These are phyloP conservation scores for Backusella parvicylindrica DNA, from an alignment of 192 early-diverging fungal genomes.

Conservation along the genomic window DNA sequence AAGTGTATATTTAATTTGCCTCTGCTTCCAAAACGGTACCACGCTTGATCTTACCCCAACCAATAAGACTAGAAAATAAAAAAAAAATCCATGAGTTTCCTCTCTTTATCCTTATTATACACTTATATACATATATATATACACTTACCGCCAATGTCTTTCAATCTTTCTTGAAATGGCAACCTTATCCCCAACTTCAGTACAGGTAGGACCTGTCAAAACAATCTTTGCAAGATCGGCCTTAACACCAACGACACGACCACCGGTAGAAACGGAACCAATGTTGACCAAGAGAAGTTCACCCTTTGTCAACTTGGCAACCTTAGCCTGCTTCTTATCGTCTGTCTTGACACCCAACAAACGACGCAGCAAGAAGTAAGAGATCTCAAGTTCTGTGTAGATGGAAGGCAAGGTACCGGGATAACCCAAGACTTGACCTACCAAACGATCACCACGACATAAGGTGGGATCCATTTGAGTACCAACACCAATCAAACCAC, in stretches of 20 bases:
- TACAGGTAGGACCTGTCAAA: conserved; percentile 88
- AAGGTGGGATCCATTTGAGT: conserved; percentile 94
- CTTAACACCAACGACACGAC: conserved; percentile 92
- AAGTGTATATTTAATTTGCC: conserved; percentile 24
- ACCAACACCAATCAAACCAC: conserved; percentile 97
- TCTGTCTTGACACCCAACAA: conserved; percentile 96
- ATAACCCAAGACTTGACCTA: conserved; percentile 91
- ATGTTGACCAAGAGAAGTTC: conserved; percentile 97
- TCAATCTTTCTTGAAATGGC: conserved; percentile 94
- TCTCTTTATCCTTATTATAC: background rate
- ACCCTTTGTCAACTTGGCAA: conserved; percentile 87
- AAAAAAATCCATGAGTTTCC: background rate
- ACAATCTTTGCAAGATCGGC: conserved; percentile 92
- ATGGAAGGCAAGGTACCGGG: conserved; percentile 92
- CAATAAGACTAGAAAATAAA: conserved; percentile 75
- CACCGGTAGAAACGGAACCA: conserved; percentile 92
- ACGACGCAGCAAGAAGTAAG: conserved; percentile 94
- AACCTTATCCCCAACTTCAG: conserved; percentile 94
- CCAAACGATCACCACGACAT: conserved; percentile 93
- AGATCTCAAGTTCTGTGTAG: conserved; percentile 94
- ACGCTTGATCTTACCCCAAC: conserved; percentile 96
- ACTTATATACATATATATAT: background rate
- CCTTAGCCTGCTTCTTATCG: conserved; percentile 97
- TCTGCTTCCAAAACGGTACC: conserved; percentile 73
- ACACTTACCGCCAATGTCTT: conserved; percentile 91